These are phyloP conservation scores for Saturnispora serradocipensis DNA, from an alignment of 805 yeast species.

Conservation along the genomic window DNA sequence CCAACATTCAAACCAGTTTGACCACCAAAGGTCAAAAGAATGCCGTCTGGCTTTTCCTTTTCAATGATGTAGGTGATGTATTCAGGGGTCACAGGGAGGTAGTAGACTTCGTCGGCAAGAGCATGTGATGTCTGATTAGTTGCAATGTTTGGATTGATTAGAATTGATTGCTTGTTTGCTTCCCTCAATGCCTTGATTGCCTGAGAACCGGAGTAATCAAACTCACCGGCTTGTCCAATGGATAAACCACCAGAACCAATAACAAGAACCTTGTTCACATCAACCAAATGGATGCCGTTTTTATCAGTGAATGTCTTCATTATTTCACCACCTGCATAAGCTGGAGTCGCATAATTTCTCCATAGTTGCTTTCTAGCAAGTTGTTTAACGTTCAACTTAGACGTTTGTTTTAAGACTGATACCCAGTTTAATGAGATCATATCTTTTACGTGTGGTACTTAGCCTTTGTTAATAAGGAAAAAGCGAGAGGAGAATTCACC, in stretches of 20 bases:
- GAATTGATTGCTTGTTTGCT: conserved; percentile 92
- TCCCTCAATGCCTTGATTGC: conserved; percentile 97
- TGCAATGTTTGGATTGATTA: conserved; percentile 96
- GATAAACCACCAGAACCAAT: conserved; percentile 98
- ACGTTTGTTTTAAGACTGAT: conserved; percentile 6
- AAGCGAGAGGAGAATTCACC: neutral
- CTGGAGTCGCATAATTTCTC: conserved; percentile 15
- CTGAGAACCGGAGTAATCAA: conserved; percentile 97
- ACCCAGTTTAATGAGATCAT: conserved; percentile 7
- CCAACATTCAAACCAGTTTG: conserved; percentile 97
- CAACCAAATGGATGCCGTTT: conserved; percentile 60
- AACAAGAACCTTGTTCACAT: conserved; percentile 77
- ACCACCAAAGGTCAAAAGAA: conserved; percentile 96
- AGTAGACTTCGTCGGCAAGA: conserved; percentile 94
- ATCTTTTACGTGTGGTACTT: neutral
- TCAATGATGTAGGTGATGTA: conserved; percentile 92
- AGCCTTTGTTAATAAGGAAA: neutral
- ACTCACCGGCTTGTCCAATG: conserved; percentile 99
- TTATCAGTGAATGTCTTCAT: conserved; percentile 49
- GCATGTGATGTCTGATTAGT: conserved; percentile 98
- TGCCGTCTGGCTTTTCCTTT: conserved; percentile 95
- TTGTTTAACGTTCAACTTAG: neutral
- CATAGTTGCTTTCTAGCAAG: neutral
- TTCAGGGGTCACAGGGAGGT: conserved; percentile 95
- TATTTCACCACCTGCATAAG: conserved; percentile 57